Conservation (phyloP, 768 basidiomycete species). For the Lyophyllum shimeji region DNA sequence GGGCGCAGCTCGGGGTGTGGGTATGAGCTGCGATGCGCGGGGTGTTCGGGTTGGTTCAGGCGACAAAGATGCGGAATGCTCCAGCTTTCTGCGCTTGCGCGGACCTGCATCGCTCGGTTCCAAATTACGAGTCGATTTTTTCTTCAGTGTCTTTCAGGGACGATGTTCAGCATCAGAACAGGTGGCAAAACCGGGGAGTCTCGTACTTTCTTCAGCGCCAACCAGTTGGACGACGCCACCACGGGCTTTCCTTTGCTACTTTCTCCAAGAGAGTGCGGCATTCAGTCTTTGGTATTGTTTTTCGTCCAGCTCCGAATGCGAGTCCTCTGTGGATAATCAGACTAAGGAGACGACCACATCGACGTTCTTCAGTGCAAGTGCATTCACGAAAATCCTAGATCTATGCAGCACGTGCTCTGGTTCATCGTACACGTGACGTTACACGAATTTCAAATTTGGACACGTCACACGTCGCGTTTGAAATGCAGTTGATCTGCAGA, state of each 20-base stretch:
- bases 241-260: background rate
- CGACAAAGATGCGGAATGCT: constrained; percentile 12
- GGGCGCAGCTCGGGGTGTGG: background rate
- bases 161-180: background rate
- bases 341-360: too few relatives aligned
- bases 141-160: constrained; percentile 12
- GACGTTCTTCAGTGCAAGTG: too few relatives aligned
- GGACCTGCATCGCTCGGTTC: constrained; percentile 12
- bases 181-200: constrained; percentile 2
- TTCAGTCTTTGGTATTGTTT: background rate
- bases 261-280: constrained; percentile 4
- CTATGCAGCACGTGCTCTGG: background rate
- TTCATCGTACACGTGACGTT: background rate
- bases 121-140: constrained; percentile 12
- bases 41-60: constrained; percentile 3
- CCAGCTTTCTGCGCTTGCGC: constrained; percentile 30
- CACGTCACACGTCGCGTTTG: background rate
- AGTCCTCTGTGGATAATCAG: background rate
- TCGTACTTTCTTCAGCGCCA: constrained; percentile 52
- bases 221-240: constrained; percentile 59
- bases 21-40: background rate
- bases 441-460: too few relatives aligned
- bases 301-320: background rate
- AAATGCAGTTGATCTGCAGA: too few relatives aligned
- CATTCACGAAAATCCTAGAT: too few relatives aligned